These are phyloP conservation scores for Cardiospermum halicacabum DNA, from an alignment of 345 rosid species.

Conservation along the genomic window DNA sequence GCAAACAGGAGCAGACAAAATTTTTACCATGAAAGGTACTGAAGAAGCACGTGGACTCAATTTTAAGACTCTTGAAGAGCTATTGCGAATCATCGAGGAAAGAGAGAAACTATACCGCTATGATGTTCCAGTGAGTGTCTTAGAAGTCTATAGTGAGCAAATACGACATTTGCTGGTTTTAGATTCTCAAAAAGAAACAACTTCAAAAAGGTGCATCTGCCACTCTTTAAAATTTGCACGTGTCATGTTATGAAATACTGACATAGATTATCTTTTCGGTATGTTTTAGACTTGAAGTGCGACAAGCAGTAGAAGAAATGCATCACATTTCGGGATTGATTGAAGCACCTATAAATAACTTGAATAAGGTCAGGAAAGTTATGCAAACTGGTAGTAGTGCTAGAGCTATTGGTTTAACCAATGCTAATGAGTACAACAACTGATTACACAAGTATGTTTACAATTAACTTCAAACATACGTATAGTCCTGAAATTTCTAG, in stretches of 20 bases:
- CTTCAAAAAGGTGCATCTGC: constrained; percentile 60
- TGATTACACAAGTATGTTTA: constrained; percentile 81
- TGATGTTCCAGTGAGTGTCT: constrained; percentile 82
- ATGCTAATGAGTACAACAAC: constrained; percentile 92
- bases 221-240: background rate
- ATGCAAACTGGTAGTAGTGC: constrained; percentile 81
- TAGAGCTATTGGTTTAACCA: constrained; percentile 86
- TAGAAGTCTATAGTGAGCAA: constrained; percentile 97
- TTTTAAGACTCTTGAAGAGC: constrained; percentile 78
- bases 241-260: background rate
- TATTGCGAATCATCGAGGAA: constrained; percentile 57
- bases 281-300: constrained; percentile 65
- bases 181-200: constrained; percentile 50
- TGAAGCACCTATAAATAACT: constrained; percentile 73
- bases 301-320: constrained; percentile 71
- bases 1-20: constrained; percentile 94
- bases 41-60: constrained; percentile 88
- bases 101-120: constrained; percentile 55
- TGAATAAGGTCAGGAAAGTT: constrained; percentile 91
- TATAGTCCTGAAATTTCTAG: background rate
- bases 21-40: constrained; percentile 94
- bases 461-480: background rate
- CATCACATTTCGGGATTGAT: constrained; percentile 89
- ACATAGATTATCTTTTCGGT: background rate
- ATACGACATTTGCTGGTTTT: constrained; percentile 71